A percentile compares a stretch with the other conserved stretches of the same genome.
Conservation (phyloP, 805 yeast genomes). For the Komagataella pastoris region DNA sequence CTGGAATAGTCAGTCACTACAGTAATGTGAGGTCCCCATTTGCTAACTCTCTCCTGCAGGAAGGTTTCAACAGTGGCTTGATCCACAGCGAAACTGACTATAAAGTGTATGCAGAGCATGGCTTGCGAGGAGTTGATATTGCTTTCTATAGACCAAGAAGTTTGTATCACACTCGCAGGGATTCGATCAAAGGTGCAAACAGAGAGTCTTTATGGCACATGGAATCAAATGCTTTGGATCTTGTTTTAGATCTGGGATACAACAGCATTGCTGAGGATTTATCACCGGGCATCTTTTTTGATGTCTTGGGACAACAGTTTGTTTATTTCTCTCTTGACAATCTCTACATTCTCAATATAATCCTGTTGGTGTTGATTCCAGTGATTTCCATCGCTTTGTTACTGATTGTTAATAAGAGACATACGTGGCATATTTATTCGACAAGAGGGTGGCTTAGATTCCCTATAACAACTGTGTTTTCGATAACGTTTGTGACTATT, state of each 20-base stretch:
- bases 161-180: slow-evolving; percentile 69
- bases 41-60: slow-evolving; percentile 71
- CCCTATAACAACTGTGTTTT: slow-evolving; percentile 40
- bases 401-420: slow-evolving; percentile 28
- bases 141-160: slow-evolving; percentile 83
- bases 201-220: slow-evolving; percentile 74
- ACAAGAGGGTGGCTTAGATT: slow-evolving; percentile 36
- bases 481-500: slow-evolving; percentile 23
- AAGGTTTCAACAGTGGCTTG: slow-evolving; percentile 65
- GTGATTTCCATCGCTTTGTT: slow-evolving; percentile 32
- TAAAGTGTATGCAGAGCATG: slow-evolving; percentile 50
- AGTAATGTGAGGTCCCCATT: slow-evolving; percentile 51
- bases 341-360: slow-evolving; percentile 37
- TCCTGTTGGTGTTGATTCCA: slow-evolving; percentile 43
- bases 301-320: slow-evolving; percentile 45
- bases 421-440: slow-evolving; percentile 30
- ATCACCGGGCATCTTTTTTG: slow-evolving; percentile 48
- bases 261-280: slow-evolving; percentile 18
- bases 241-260: slow-evolving; percentile 30
- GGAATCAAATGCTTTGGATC: slow-evolving; percentile 59
- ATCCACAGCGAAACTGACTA: slow-evolving; percentile 81
- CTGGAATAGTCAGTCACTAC: slow-evolving; percentile 48
- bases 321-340: slow-evolving; percentile 35
- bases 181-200: slow-evolving; percentile 50
- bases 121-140: slow-evolving; percentile 76